Evolutionary conservation across 75 land plant species (phyloP).

Genomic region (Cupressus sempervirens): DNA sequence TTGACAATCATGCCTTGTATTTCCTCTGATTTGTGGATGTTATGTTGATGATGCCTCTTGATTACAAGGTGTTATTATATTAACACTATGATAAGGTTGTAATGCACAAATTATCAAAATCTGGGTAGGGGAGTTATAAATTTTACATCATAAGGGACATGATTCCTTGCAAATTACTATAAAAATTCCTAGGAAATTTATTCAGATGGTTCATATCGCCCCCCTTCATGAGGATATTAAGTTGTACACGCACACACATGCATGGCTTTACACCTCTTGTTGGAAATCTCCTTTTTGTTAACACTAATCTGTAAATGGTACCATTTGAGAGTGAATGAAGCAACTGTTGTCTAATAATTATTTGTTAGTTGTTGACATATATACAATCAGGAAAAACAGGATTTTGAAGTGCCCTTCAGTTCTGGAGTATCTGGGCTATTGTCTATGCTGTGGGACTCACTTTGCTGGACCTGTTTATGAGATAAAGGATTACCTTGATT

Average conservation of each 20-base stretch:
- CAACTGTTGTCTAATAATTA: not conserved
- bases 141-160: not conserved
- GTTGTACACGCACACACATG: not conserved
- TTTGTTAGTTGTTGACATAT: constrained; percentile 32
- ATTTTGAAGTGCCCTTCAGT: constrained; percentile 65
- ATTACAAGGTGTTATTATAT: not conserved
- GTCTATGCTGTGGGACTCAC: constrained; percentile 96
- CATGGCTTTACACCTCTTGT: not conserved
- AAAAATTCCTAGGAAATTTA: not conserved
- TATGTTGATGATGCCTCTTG: not conserved
- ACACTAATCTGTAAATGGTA: not conserved
- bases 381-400: constrained; percentile 71
- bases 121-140: not conserved
- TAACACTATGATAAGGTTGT: no score
- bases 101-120: no score
- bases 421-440: constrained; percentile 78
- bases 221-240: not conserved
- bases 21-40: not conserved
- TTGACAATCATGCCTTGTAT: not conserved
- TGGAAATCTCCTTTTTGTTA: not conserved
- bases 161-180: not conserved
- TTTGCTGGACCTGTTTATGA: constrained; percentile 99
- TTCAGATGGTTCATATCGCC: not conserved
- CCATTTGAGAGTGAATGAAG: not conserved
- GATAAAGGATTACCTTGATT: constrained; percentile 93